Conservation (phyloP, 2,329 filamentous ascomycete species). For the Trichoderma endophyticum region DNA sequence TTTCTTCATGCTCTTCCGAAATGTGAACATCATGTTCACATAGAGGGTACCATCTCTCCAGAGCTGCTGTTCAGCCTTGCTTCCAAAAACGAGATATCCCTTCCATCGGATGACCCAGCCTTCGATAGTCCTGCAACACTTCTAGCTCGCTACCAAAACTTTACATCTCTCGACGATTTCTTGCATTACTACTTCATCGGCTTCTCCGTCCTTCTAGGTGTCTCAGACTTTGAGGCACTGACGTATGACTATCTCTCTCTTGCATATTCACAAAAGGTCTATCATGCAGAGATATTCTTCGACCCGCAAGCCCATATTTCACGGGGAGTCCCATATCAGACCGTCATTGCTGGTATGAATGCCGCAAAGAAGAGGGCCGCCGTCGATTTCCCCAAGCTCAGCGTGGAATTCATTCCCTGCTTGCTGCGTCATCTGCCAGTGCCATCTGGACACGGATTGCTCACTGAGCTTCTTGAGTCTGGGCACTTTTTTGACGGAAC, state of each 20-base stretch:
- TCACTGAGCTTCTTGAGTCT: conserved; percentile 29
- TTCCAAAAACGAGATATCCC: conserved; percentile 59
- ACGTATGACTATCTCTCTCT: conserved; percentile 68
- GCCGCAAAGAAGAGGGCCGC: conserved; percentile 59
- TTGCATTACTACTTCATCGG: conserved; percentile 75
- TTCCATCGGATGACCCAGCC: conserved; percentile 58
- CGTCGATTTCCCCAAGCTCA: conserved; percentile 57
- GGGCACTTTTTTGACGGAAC: conserved; percentile 50
- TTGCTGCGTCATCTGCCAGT: conserved; percentile 68
- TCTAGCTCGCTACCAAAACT: conserved; percentile 60
- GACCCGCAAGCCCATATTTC: conserved; percentile 72
- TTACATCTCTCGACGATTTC: conserved; percentile 73
- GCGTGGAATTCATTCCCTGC: conserved; percentile 66
- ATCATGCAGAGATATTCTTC: conserved; percentile 77
- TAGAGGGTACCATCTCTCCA: conserved; percentile 72
- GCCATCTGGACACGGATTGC: conserved; percentile 46
- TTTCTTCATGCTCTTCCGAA: conserved; percentile 68
- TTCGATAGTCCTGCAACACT: conserved; percentile 61
- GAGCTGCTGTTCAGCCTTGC: conserved; percentile 68
- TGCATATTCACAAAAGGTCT: conserved; percentile 61
- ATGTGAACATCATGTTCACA: conserved; percentile 78
- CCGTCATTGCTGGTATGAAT: conserved; percentile 61
- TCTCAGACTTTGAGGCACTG: conserved; percentile 68
- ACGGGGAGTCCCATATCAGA: conserved; percentile 60
- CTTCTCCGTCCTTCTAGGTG: conserved; percentile 64